Evolutionary conservation across 768 basidiomycete genomes (phyloP), one percentile per base, ranked within the genome.

Genomic region (Auriscalpium microsporum): DNA sequence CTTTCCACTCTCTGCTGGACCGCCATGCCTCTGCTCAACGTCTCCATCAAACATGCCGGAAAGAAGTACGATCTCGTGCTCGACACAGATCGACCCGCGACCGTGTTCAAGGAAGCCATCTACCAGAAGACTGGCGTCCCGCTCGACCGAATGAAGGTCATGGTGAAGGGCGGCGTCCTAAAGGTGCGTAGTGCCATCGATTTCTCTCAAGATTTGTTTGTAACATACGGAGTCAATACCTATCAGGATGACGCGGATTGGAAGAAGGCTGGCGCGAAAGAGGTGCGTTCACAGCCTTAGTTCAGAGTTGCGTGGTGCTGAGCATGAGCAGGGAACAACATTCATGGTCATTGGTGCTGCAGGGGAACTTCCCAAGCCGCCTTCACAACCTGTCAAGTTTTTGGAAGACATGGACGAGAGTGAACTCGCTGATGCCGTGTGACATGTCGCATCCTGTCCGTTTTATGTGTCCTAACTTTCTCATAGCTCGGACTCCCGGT

Each of bases 311-410:
- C 57, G n/a, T 54, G 49, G 21, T 8, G 40, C 6, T 52, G 8
- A 10, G 37, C n/a, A 49, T 35, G 50, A 50, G 34, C 60, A 92
- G 87, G 90, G 88, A 14, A 91, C 94, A 71, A 87, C 84, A 0
- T 89, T 95, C 70, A 93, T 86, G 77, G 90, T 95, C 34, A 91
- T 98, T 65, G 95, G 96, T 42, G 83, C 93, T 3, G 90, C 94
- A 2, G 94, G 90, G 8, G 91, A 94, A 58, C 78, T 97, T 0
- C 95, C 94, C 10, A 87, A 90, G 67, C 84, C 93, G 0, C 96
- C 96, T 11, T 71, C 79, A 40, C 82, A 86, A 48, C 85, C 85
- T 0, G 72, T 84, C 35, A 81, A 89, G 35, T 97, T 97, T 69
- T 72, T 96, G 10, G 93, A 96, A 77, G 95, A 97, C 72, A 87